Conservation (phyloP, 495 filamentous ascomycete genomes). For the Hypoxylon lenormandii region DNA sequence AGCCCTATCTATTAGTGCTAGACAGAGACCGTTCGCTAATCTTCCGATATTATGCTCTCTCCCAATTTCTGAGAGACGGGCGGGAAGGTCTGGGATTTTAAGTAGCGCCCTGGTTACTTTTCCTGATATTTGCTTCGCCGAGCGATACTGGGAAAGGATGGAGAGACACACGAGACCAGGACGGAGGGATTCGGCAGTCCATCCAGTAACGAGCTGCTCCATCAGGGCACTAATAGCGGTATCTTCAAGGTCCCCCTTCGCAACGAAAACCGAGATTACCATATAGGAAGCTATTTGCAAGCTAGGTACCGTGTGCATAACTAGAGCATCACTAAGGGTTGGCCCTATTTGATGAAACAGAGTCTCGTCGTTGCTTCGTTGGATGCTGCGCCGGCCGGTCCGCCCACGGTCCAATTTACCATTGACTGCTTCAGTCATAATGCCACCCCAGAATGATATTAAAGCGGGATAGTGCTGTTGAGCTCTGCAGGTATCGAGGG, state of each 20-base stretch:
- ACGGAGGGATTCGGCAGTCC: conserved; percentile 74
- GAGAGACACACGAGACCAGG: conserved; percentile 84
- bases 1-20: conserved; percentile 74
- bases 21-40: conserved; percentile 76
- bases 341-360: conserved; percentile 79
- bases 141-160: conserved; percentile 79
- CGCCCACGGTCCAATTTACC: conserved; percentile 79
- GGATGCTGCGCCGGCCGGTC: conserved; percentile 74
- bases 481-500: conserved; percentile 73
- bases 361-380: conserved; percentile 80
- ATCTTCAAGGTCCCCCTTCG: conserved; percentile 81
- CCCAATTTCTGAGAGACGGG: conserved; percentile 70
- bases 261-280: conserved; percentile 83
- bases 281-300: conserved; percentile 88
- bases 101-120: conserved; percentile 76
- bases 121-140: conserved; percentile 74
- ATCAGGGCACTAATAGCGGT: conserved; percentile 80
- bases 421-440: conserved; percentile 82
- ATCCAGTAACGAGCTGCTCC: conserved; percentile 82
- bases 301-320: conserved; percentile 76
- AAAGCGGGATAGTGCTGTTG: conserved; percentile 78
- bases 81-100: conserved; percentile 69
- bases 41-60: conserved; percentile 75
- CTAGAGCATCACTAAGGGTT: conserved; percentile 77
- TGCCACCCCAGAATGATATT: conserved; percentile 86